Evolutionary conservation across 306 rosid species (phyloP).

Genomic region (Cucurbita moschata): DNA sequence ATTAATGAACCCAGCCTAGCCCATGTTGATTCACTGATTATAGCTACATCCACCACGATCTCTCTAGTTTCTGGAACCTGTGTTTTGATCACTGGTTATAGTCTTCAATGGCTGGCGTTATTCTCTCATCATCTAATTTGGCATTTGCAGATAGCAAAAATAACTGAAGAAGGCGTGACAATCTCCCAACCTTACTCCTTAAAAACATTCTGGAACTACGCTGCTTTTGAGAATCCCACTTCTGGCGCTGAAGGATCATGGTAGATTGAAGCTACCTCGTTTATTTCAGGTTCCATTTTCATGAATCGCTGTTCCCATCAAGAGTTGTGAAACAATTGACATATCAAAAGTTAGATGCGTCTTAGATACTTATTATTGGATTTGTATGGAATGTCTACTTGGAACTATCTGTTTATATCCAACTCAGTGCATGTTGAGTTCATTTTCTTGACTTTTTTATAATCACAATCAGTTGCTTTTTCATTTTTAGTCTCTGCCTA

Average conservation of each 20-base stretch:
- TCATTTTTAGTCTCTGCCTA: not conserved
- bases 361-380: not conserved
- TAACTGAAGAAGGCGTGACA: constrained; percentile 63
- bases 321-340: not conserved
- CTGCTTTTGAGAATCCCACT: constrained; percentile 69
- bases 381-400: constrained; percentile 2
- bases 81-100: not conserved
- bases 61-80: not conserved
- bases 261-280: constrained; percentile 23
- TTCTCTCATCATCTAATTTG: not conserved
- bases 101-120: not conserved
- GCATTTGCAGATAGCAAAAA: constrained; percentile 58
- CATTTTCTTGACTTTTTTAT: not conserved
- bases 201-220: constrained; percentile 79
- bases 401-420: not conserved
- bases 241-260: constrained; percentile 80
- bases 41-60: not conserved
- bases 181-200: constrained; percentile 53
- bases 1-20: not conserved
- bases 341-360: not conserved
- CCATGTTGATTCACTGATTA: not conserved
- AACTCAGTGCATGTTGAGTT: not conserved
- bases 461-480: not conserved
- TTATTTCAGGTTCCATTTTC: not conserved
- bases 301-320: not conserved